phyloP scores from a whole-genome alignment of 1,284 basidiomycete genomes.

The Malassezia slooffiae region DNA sequence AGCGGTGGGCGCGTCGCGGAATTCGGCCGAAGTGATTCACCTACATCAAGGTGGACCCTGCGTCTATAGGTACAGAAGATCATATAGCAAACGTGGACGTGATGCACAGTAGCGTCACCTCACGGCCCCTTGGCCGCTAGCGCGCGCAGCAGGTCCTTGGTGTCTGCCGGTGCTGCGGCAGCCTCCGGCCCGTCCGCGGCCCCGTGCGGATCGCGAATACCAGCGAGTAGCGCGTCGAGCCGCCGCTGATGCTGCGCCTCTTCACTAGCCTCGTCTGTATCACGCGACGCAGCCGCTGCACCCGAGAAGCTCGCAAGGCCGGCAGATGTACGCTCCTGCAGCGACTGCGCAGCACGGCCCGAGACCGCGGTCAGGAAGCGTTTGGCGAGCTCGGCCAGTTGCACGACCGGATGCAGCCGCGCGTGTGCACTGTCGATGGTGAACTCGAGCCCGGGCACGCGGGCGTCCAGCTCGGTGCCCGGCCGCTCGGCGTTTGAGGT shows the following conservation, averaged over 20 bases:
- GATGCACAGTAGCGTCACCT: too few species aligned
- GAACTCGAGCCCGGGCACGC: conserved; percentile 26
- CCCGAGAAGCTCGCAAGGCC: conserved; percentile 8
- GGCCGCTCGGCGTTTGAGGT: conserved; percentile 6
- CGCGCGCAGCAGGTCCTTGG: conserved; percentile 2
- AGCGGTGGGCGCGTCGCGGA: too few species aligned
- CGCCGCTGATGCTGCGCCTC: conserved; percentile 2
- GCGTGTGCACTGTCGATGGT: conserved; percentile 12
- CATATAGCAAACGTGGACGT: too few species aligned
- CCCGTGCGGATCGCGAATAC: conserved; percentile 1
- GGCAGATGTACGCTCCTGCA: conserved; percentile 9
- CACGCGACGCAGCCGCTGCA: background rate
- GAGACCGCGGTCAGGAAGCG: conserved; percentile 7
- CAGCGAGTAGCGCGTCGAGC: conserved; percentile 9
- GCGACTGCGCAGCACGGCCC: conserved; percentile 12
- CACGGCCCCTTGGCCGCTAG: too few species aligned
- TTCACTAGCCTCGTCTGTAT: background rate
- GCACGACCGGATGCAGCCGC: conserved; percentile 6
- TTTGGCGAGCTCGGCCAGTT: conserved; percentile 7
- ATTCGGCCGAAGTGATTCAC: too few species aligned
- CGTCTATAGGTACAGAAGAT: too few species aligned
- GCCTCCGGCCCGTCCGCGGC: background rate
- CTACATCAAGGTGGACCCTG: too few species aligned
- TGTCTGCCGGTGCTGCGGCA: background rate
- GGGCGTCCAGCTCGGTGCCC: conserved; percentile 28